Percentiles rank a stretch among this genome's conserved stretches.
Conservation (phyloP, 2,329 filamentous ascomycete genomes). For the Stagonosporopsis vannaccii region DNA sequence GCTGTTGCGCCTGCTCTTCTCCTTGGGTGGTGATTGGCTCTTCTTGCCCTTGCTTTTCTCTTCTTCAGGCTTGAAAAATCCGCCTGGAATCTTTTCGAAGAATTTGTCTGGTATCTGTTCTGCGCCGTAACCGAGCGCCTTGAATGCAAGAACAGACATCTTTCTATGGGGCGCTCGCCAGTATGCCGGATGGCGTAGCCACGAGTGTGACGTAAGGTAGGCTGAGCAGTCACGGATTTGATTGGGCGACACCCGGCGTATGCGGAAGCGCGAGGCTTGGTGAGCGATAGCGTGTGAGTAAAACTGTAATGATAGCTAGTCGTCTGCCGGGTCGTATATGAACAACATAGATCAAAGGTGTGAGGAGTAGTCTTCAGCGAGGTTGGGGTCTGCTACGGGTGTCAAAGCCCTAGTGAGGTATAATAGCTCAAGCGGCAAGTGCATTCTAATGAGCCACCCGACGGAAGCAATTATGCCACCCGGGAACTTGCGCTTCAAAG, state of each 20-base stretch:
- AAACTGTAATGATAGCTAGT: conserved; percentile 17
- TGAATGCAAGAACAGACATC: conserved; percentile 49
- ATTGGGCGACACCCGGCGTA: conserved; percentile 38
- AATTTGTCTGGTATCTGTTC: conserved; percentile 50
- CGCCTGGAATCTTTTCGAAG: conserved; percentile 49
- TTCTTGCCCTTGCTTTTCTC: conserved; percentile 37
- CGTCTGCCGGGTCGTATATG: conserved; percentile 14
- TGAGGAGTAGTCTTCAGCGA: conserved; percentile 4
- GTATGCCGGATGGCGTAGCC: conserved; percentile 33
- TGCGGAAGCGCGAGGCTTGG: conserved; percentile 28
- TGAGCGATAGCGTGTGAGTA: conserved; percentile 34
- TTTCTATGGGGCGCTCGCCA: conserved; percentile 28
- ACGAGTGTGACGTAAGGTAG: conserved; percentile 42
- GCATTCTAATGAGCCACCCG: conserved; percentile 1
- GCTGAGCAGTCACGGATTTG: conserved; percentile 31
- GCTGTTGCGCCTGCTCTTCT: conserved; percentile 24
- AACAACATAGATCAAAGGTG: conserved; percentile 20
- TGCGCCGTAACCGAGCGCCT: conserved; percentile 49
- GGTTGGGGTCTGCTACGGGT: conserved; percentile 3
- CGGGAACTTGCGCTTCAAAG: conserved; percentile 11
- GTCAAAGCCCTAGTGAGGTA: conserved; percentile 2
- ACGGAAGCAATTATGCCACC: conserved; percentile 16
- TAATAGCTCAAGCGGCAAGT: conserved; percentile 9
- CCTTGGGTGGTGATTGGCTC: conserved; percentile 24
- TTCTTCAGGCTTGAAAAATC: conserved; percentile 46